Percentiles rank a stretch among this genome's conserved stretches.
These are phyloP conservation scores for Collybiopsis luxurians DNA, from an alignment of 768 basidiomycete species.

Conservation along the genomic window DNA sequence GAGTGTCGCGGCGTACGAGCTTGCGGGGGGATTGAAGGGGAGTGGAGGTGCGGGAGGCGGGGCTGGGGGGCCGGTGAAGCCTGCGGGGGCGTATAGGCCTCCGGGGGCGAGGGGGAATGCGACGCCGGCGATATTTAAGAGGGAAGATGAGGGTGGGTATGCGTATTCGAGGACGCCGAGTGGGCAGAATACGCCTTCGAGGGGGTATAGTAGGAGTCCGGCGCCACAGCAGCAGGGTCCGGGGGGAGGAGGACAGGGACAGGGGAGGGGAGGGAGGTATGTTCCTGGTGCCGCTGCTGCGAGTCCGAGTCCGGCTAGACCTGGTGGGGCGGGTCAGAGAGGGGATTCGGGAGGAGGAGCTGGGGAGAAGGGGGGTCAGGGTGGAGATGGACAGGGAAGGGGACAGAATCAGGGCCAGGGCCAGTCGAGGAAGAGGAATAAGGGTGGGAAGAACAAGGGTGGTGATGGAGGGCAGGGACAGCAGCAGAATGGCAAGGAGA, in stretches of 20 bases:
- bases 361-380: conserved; percentile 8
- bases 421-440: conserved; percentile 17
- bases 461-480: conserved; percentile 30
- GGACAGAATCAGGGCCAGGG: conserved; percentile 9
- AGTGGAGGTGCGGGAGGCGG: conserved; percentile 7
- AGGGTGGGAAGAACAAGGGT: conserved; percentile 34
- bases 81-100: conserved; percentile 81
- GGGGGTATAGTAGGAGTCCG: conserved; percentile 57
- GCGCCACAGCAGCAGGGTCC: conserved; percentile 33
- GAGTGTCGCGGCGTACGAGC: conserved; percentile 41
- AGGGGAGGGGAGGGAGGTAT: conserved; percentile 43
- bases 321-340: conserved; percentile 15
- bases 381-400: conserved; percentile 17
- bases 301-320: not conserved
- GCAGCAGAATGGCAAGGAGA: conserved; percentile 27
- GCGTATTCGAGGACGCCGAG: conserved; percentile 53
- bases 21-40: conserved; percentile 49
- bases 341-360: conserved; percentile 12
- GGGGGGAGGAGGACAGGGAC: conserved; percentile 30
- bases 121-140: conserved; percentile 85
- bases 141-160: conserved; percentile 85
- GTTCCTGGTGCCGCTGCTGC: conserved; percentile 72
- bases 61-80: conserved; percentile 47
- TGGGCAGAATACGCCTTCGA: conserved; percentile 61
- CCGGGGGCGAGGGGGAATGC: conserved; percentile 89